Evolutionary conservation across 805 yeast species (phyloP), one percentile per base, ranked within the genome.

Genomic region (Starmerella scarabaei): DNA sequence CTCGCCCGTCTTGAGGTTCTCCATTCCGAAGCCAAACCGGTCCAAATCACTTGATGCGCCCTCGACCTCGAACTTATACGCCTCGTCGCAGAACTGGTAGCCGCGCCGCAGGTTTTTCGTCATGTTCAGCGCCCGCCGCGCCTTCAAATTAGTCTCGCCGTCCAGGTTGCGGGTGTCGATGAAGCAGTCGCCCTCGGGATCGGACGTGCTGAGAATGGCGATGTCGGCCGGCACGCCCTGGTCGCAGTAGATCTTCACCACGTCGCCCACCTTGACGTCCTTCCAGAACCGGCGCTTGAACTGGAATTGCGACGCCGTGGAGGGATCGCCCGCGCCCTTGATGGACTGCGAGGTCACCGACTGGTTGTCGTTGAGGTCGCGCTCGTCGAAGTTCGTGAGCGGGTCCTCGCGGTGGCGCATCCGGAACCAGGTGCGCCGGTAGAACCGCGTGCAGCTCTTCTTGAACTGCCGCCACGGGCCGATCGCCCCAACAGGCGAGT

Each of bases 191-290:
- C 74, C 75, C 47, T 81, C 91, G 5, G 68, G 67, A 51, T 76
- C 83, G 28, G 82, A 74, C 0, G 86, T 73, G 9, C 84, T 68
- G 19, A 80, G 59, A 17, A 80, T 67, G 16, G 77, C 63, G 34
- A 80, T 60, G 59, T 80, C 93, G 27, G 85, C 88, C 1, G 93
- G 93, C 15, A 80, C 69, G 53, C 77, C 81, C 46, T 79, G 83
- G 57, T 81, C 77, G 47, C 74, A 74, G 44, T 73, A 67, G 17
- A 80, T 67, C 47, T 82, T 66, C 29, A 81, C 63, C 40, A 78
- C 61, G 56, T 81, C 88, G 35, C 93, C 93, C 20, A 80, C 88
- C 43, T 67, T 68, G 32, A 80, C 75, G 49, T 72, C 73, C 57
- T 80, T 80, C 93, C 93, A 80, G 45, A 63, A 67, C 37, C 67